Conservation (phyloP, 1,284 basidiomycete genomes). For the Ustilago lituana region DNA sequence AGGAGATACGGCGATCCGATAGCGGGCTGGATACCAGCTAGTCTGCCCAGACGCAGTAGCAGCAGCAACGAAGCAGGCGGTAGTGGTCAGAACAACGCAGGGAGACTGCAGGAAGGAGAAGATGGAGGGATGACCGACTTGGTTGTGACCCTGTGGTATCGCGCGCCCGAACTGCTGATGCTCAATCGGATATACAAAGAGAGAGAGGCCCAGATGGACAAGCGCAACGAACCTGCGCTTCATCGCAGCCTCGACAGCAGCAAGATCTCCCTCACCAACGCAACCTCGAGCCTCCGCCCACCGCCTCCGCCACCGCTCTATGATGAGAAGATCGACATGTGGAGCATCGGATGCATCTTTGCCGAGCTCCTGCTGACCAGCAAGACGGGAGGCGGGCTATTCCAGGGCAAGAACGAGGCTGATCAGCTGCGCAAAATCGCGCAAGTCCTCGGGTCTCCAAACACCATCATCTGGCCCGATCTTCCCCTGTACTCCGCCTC, state of each 20-base stretch:
- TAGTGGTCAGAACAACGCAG: not conserved
- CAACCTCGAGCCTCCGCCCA: not conserved
- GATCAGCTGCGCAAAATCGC: constrained; percentile 85
- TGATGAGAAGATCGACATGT: constrained; percentile 62
- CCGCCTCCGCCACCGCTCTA: constrained; percentile 26
- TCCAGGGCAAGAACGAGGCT: constrained; percentile 93
- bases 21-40: constrained; percentile 8
- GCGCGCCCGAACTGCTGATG: constrained; percentile 71
- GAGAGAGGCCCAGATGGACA: not conserved
- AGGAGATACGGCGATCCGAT: constrained; percentile 93
- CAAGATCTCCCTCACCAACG: not conserved
- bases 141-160: constrained; percentile 98
- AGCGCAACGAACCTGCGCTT: not conserved
- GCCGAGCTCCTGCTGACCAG: constrained; percentile 82
- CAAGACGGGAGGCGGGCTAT: constrained; percentile 80
- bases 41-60: not conserved
- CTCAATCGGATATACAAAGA: constrained; percentile 12
- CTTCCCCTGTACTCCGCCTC: constrained; percentile 77
- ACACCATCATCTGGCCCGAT: constrained; percentile 84
- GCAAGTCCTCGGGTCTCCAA: constrained; percentile 88
- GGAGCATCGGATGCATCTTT: constrained; percentile 99
- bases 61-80: not conserved
- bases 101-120: constrained; percentile 62
- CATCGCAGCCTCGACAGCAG: not conserved
- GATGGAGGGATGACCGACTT: constrained; percentile 88